Percentiles rank a stretch among this genome's conserved stretches.
Conservation (phyloP, 2,329 filamentous ascomycete species). For the Colletotrichum tofieldiae region DNA sequence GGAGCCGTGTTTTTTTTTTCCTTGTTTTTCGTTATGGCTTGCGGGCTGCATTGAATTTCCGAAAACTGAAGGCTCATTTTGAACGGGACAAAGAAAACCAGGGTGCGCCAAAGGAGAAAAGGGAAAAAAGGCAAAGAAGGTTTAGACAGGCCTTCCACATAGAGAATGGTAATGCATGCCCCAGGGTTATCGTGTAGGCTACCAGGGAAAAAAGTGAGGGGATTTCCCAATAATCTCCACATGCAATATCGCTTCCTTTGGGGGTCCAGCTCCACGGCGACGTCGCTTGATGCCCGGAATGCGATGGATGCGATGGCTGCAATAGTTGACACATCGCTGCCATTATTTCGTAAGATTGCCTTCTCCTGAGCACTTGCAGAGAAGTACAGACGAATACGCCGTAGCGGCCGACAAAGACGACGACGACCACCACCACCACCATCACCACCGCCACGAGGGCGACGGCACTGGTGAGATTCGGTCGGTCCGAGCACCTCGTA, state of each 20-base stretch:
- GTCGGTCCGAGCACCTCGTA: conserved; percentile 32
- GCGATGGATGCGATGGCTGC: conserved; percentile 13
- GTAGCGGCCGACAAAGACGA: neutral
- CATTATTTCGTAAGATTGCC: conserved; percentile 35
- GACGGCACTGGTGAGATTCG: neutral
- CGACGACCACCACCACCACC: neutral
- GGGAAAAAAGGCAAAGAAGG: conserved; percentile 11
- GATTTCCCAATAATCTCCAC: conserved; percentile 41
- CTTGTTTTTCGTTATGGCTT: neutral
- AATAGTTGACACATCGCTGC: conserved; percentile 34
- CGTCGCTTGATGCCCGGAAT: conserved; percentile 14
- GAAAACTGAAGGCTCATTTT: neutral
- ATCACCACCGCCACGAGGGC: neutral
- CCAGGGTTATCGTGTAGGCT: conserved; percentile 29
- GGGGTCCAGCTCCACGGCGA: conserved; percentile 8
- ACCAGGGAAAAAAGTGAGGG: conserved; percentile 13
- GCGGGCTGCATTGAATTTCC: conserved; percentile 23
- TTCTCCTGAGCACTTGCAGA: conserved; percentile 36
- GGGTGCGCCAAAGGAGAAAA: conserved; percentile 13
- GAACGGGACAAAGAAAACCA: neutral
- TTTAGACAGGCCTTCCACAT: conserved; percentile 14
- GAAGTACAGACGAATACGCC: conserved; percentile 10
- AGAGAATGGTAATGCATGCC: conserved; percentile 28
- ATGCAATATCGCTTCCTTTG: conserved; percentile 43
- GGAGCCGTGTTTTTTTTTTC: conserved; percentile 13